Evolutionary conservation across 2,329 filamentous ascomycete genomes (phyloP), one percentile per base, ranked within the genome.

Genomic region (Alternaria solani): DNA sequence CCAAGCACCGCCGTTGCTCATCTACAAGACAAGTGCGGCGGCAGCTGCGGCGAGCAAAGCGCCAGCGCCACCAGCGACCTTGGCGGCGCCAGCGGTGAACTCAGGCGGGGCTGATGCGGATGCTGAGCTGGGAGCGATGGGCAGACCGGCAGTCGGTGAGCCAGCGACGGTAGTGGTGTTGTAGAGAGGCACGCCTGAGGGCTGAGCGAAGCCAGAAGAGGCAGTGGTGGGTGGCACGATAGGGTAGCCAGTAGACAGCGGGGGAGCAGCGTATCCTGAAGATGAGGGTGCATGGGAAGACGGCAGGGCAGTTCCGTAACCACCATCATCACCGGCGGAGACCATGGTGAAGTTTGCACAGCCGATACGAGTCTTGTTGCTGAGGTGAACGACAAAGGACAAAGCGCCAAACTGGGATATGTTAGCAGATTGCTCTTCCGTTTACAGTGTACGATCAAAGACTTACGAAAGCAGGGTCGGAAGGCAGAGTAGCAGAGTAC

Each of bases 321-420:
- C 47, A 88, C 44, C 47, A 34, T 61, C 58, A 81, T 59, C 58
- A 81, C 86, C 12, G 86, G 89, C 62, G 85, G 91, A 7, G 92
- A 70, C 25, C 39, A 60, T 59, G 41, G 66, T 75, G 72, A 88
- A 87, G 75, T 87, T 87, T 59, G 83, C 86, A 77, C 86, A 88
- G 30, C 83, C 82, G 67, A 88, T 79, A 63, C 84, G 82, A 7
- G 82, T 84, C 64, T 81, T 81, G 75, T 87, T 84, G 51, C 80
- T 74, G 47, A 76, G 78, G 67, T 88, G 85, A 41, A 88, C 73
- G 42, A 88, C 86, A 56, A 88, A 72, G 47, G 82, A 85, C 43
- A 82, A 79, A 68, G 85, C 82, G 49, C 85, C 85, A 58, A 87
- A 81, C 57, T 59, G 51, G 11, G 14, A n/a, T 14, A 12, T 53